Conservation (phyloP, 1,139 yeast species). For the Hanseniaspora sp. region DNA sequence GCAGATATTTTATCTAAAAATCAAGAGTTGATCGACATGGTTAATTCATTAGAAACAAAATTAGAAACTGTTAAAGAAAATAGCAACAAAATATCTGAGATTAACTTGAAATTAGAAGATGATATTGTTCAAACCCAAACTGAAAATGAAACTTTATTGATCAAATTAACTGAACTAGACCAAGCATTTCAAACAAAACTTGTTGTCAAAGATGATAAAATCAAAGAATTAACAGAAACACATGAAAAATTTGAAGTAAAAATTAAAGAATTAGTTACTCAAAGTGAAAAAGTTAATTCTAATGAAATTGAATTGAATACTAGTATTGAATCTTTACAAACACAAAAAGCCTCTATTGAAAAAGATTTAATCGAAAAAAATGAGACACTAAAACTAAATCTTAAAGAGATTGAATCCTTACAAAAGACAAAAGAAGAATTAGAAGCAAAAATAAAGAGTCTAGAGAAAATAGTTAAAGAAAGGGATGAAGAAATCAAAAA, state of each 20-base stretch:
- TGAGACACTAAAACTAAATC: not conserved
- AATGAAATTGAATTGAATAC: constrained; percentile 17
- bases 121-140: constrained; percentile 4
- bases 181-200: constrained; percentile 16
- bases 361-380: constrained; percentile 19
- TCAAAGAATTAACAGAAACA: not conserved
- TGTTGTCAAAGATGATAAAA: constrained; percentile 6
- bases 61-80: constrained; percentile 7
- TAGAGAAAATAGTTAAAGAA: constrained; percentile 30
- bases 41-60: constrained; percentile 7
- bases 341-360: constrained; percentile 12
- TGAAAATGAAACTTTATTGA: constrained; percentile 8
- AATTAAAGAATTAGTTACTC: constrained; percentile 12
- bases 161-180: not conserved
- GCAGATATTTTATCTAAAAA: constrained; percentile 17
- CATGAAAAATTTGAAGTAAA: not conserved
- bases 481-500: constrained; percentile 27
- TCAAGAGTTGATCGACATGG: constrained; percentile 14
- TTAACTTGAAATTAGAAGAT: constrained; percentile 5
- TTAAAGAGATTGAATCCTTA: constrained; percentile 23
- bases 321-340: constrained; percentile 12
- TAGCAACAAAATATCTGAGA: constrained; percentile 2
- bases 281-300: constrained; percentile 17
- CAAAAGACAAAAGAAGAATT: constrained; percentile 30
- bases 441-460: constrained; percentile 25